phyloP scores from a whole-genome alignment of 2,329 filamentous ascomycete genomes.

The Ciborinia camelliae region DNA sequence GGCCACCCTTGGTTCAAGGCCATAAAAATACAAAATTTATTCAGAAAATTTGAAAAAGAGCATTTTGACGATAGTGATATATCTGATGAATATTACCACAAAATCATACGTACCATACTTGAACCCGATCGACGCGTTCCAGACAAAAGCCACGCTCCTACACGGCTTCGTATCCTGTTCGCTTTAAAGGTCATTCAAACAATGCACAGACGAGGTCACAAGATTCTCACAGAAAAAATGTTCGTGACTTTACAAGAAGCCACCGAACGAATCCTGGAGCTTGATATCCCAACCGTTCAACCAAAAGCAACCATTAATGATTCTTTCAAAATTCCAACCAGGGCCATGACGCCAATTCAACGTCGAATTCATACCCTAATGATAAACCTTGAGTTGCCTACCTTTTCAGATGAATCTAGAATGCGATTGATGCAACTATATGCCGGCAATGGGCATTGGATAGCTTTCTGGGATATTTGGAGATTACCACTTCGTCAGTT shows the following conservation, averaged over 20 bases:
- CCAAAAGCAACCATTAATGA: slow-evolving; percentile 22
- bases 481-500: slow-evolving; percentile 51
- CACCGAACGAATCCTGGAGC: slow-evolving; percentile 15
- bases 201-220: slow-evolving; percentile 42
- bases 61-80: slow-evolving; percentile 29
- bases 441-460: slow-evolving; percentile 48
- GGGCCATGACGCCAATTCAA: slow-evolving; percentile 25
- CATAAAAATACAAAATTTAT: background rate
- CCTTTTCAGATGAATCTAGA: slow-evolving; percentile 41
- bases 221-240: slow-evolving; percentile 39
- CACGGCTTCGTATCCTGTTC: slow-evolving; percentile 28
- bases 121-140: slow-evolving; percentile 14
- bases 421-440: slow-evolving; percentile 47
- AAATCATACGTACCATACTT: slow-evolving; percentile 41
- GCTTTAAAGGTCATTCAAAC: slow-evolving; percentile 43
- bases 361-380: slow-evolving; percentile 44
- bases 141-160: slow-evolving; percentile 24
- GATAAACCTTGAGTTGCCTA: slow-evolving; percentile 44
- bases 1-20: slow-evolving; percentile 35
- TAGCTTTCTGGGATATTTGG: slow-evolving; percentile 60
- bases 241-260: slow-evolving; percentile 33
- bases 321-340: slow-evolving; percentile 29
- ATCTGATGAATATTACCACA: slow-evolving; percentile 37
- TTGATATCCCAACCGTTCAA: slow-evolving; percentile 31
- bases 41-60: background rate